These are phyloP conservation scores for Diaporthe citri DNA, from an alignment of 2,329 filamentous ascomycete genomes.

Conservation along the genomic window DNA sequence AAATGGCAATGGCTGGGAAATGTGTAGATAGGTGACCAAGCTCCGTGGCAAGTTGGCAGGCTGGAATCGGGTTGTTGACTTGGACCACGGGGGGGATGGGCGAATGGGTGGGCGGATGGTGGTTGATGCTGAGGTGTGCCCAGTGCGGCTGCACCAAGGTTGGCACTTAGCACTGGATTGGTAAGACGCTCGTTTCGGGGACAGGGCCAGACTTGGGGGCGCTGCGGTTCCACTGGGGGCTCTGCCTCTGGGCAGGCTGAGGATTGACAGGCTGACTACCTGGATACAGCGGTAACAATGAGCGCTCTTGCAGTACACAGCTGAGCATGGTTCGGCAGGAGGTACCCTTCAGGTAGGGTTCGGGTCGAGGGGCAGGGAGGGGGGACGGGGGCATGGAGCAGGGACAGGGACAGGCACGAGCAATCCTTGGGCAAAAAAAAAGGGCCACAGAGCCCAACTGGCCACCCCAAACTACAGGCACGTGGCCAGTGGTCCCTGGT, in stretches of 20 bases:
- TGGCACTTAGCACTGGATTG: conserved; percentile 32
- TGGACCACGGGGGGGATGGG: conserved; percentile 14
- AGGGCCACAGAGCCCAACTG: background rate
- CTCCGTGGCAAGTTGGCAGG: conserved; percentile 31
- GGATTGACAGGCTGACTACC: background rate
- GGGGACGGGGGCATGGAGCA: background rate
- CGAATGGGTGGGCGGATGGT: conserved; percentile 11
- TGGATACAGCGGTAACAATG: too few relatives aligned
- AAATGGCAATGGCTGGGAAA: conserved; percentile 24
- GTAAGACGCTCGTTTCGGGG: conserved; percentile 19
- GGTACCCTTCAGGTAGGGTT: background rate
- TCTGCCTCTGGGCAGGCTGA: background rate
- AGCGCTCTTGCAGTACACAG: background rate
- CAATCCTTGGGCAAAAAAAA: conserved; percentile 10
- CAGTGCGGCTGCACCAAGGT: conserved; percentile 14
- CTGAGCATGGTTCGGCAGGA: background rate
- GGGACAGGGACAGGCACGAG: conserved; percentile 1
- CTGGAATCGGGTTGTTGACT: conserved; percentile 32
- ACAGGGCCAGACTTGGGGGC: background rate
- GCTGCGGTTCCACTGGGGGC: conserved; percentile 3
- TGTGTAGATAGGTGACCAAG: conserved; percentile 28
- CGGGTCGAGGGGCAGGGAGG: background rate
- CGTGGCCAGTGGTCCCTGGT: background rate
- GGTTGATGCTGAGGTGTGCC: conserved; percentile 28
- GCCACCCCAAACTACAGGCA: background rate